phyloP scores from a whole-genome alignment of 371 early-diverging fungal genomes.

The Mortierella sp. region DNA sequence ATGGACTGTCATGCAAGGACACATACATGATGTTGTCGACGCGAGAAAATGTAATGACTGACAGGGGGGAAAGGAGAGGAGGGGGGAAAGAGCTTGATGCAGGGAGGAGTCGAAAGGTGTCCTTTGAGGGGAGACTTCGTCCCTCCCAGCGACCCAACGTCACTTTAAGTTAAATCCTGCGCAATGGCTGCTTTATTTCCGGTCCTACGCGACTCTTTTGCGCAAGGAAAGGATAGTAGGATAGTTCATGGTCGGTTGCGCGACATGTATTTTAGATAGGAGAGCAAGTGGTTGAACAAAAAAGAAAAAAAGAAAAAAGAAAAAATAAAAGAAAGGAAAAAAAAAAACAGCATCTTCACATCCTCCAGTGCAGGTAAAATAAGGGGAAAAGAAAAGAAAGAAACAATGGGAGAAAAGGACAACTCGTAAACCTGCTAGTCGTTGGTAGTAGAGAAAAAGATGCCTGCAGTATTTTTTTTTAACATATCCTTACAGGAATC shows the following conservation, averaged over 20 bases:
- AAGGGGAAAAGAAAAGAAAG: neutral
- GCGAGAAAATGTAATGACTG: neutral
- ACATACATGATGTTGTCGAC: neutral
- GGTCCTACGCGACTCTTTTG: neutral
- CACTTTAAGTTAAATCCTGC: neutral
- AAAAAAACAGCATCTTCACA: too few relatives aligned
- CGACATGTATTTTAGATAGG: neutral
- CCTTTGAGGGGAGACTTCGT: neutral
- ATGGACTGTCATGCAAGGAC: neutral
- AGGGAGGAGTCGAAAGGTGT: neutral
- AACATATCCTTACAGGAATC: constrained; percentile 10
- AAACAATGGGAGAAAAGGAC: neutral
- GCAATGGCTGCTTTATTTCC: neutral
- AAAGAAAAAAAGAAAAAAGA: too few relatives aligned
- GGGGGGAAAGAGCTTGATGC: neutral
- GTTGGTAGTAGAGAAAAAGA: neutral
- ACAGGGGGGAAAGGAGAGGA: neutral
- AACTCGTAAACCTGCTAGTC: neutral
- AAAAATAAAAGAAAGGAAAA: too few relatives aligned
- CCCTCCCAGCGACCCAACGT: neutral
- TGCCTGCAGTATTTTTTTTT: neutral
- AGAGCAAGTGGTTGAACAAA: too few relatives aligned
- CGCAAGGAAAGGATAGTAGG: too few relatives aligned
- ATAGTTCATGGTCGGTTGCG: too few relatives aligned
- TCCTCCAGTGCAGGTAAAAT: neutral